phyloP scores from a whole-genome alignment of 2,329 filamentous ascomycete species.

The Parafenestella ontariensis region DNA sequence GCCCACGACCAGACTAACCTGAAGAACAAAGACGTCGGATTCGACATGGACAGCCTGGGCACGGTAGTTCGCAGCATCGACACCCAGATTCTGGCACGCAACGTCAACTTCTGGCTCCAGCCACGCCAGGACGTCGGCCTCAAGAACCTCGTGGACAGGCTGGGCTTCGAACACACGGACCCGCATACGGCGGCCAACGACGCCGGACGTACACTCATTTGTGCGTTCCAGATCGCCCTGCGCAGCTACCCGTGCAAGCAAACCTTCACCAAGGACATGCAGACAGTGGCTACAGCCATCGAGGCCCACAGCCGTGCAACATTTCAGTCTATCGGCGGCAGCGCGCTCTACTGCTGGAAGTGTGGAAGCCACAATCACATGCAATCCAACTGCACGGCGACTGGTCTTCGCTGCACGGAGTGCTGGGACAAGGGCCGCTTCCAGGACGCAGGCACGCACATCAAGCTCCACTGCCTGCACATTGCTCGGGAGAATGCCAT shows the following conservation, averaged over 20 bases:
- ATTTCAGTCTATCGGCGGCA: constrained; percentile 12
- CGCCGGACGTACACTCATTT: constrained; percentile 30
- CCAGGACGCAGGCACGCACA: background rate
- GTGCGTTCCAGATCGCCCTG: constrained; percentile 25
- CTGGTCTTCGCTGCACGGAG: constrained; percentile 8
- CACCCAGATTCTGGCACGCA: constrained; percentile 28
- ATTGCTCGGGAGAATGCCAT: background rate
- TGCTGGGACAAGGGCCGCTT: constrained; percentile 3
- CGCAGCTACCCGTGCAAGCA: background rate
- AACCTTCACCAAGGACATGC: background rate
- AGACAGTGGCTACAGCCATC: constrained; percentile 7
- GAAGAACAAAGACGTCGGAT: constrained; percentile 17
- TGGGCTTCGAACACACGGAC: constrained; percentile 24
- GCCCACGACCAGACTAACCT: constrained; percentile 27
- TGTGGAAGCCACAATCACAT: constrained; percentile 12
- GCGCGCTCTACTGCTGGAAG: constrained; percentile 14
- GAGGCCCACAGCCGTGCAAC: constrained; percentile 12
- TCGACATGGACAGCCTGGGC: constrained; percentile 10
- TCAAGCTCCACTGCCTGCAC: constrained; percentile 9
- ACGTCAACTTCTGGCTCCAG: constrained; percentile 3
- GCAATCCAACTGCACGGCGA: constrained; percentile 2
- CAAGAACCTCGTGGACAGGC: constrained; percentile 3
- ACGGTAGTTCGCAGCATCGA: constrained; percentile 30
- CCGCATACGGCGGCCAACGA: constrained; percentile 34
- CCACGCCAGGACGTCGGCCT: constrained; percentile 18